Evolutionary conservation across 2,329 filamentous ascomycete genomes (phyloP).

Genomic region (Berkeleyomyces rouxiae): DNA sequence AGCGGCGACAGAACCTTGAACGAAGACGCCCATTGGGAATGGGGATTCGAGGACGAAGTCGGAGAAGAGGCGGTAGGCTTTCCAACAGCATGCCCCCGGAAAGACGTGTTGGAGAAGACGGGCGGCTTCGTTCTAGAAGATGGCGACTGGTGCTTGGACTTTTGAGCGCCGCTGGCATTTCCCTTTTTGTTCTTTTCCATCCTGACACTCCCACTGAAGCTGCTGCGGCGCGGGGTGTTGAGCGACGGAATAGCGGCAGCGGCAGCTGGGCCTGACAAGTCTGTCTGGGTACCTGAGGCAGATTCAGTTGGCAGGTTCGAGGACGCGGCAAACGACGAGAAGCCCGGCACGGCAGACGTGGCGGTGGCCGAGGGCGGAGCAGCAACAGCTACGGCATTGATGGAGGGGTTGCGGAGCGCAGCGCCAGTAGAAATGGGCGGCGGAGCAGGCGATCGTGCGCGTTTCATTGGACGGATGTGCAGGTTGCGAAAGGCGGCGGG

Average conservation of each 20-base stretch:
- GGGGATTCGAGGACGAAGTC: not conserved
- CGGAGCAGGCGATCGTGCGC: slow-evolving; percentile 28
- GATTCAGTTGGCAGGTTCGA: not conserved
- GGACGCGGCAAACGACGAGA: not conserved
- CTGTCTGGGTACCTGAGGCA: not conserved
- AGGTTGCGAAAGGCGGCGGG: slow-evolving; percentile 28
- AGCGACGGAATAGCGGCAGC: not conserved
- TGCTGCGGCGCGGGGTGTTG: not conserved
- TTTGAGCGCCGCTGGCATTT: not conserved
- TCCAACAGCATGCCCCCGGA: not conserved
- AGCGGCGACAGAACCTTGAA: slow-evolving; percentile 2
- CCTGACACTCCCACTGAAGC: not conserved
- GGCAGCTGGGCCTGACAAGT: not conserved
- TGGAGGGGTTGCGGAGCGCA: slow-evolving; percentile 15
- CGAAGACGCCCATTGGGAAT: not conserved
- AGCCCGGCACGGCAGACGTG: slow-evolving; percentile 1
- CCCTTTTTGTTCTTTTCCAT: slow-evolving; percentile 4
- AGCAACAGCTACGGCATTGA: slow-evolving; percentile 14
- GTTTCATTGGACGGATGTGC: slow-evolving; percentile 31
- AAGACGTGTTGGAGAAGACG: not conserved
- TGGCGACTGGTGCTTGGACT: not conserved
- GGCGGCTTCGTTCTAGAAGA: not conserved
- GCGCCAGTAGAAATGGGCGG: slow-evolving; percentile 16
- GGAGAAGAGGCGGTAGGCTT: not conserved
- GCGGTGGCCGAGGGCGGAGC: slow-evolving; percentile 10